Evolutionary conservation across 495 filamentous ascomycete species (phyloP).

Genomic region (Cenococcum geophilum): DNA sequence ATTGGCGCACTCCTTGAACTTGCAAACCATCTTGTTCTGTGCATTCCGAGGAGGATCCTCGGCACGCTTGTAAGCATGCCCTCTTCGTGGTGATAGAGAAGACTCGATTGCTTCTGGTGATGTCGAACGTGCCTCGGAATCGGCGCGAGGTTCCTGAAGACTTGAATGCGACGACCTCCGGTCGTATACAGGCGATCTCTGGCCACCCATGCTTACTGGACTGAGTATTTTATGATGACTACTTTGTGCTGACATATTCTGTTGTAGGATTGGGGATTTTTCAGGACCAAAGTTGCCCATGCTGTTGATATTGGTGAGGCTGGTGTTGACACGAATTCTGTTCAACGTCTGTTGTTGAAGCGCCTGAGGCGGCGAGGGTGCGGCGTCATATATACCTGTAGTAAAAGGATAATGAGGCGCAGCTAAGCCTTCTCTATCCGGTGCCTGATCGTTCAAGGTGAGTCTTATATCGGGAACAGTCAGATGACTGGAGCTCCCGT

Average conservation of each 20-base stretch:
- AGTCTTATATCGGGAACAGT: slow-evolving; percentile 19
- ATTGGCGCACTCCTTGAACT: slow-evolving; percentile 51
- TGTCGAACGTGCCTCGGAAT: slow-evolving; percentile 16
- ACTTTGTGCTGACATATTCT: not conserved
- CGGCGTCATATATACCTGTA: slow-evolving; percentile 13
- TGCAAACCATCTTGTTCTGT: slow-evolving; percentile 66
- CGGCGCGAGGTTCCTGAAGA: not conserved
- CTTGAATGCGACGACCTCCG: slow-evolving; percentile 1
- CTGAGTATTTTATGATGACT: not conserved
- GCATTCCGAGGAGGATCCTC: slow-evolving; percentile 58
- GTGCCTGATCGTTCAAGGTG: slow-evolving; percentile 11
- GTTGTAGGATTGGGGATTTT: not conserved
- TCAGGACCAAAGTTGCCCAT: slow-evolving; percentile 1
- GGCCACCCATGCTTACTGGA: slow-evolving; percentile 1
- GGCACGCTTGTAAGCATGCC: slow-evolving; percentile 29
- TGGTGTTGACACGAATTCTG: slow-evolving; percentile 3
- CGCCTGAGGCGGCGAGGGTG: slow-evolving; percentile 23
- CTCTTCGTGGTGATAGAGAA: slow-evolving; percentile 18
- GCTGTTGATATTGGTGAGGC: not conserved
- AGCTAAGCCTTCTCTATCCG: slow-evolving; percentile 20
- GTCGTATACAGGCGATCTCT: not conserved
- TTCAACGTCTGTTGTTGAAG: slow-evolving; percentile 9
- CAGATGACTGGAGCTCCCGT: slow-evolving; percentile 20
- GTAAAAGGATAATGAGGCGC: slow-evolving; percentile 19
- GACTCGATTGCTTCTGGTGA: slow-evolving; percentile 18